These are phyloP conservation scores for Bombardia bombarda DNA, from an alignment of 495 filamentous ascomycete species.

Conservation along the genomic window DNA sequence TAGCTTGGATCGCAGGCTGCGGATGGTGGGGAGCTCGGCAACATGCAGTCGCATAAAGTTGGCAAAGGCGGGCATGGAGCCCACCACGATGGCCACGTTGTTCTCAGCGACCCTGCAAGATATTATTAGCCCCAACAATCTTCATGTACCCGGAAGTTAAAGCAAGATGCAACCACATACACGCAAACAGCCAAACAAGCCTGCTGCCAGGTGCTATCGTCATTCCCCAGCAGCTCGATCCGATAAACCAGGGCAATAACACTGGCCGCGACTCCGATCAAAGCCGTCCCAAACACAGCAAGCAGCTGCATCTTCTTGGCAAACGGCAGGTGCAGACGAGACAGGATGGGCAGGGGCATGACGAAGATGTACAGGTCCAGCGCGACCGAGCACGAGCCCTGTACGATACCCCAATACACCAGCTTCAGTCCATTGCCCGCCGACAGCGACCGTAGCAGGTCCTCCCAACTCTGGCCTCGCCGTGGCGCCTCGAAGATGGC, in stretches of 20 bases:
- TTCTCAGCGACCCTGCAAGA: conserved; percentile 4
- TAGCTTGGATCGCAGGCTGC: not conserved
- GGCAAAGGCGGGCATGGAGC: conserved; percentile 18
- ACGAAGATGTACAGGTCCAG: conserved; percentile 12
- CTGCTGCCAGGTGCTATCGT: not conserved
- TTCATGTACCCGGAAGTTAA: too few species aligned
- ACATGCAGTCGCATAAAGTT: not conserved
- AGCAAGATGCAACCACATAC: not conserved
- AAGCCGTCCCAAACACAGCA: conserved; percentile 4
- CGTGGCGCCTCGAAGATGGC: conserved; percentile 3
- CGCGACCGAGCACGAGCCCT: not conserved
- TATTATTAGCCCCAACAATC: too few species aligned
- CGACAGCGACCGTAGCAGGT: not conserved
- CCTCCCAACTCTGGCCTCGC: conserved; percentile 8
- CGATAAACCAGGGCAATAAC: conserved; percentile 3
- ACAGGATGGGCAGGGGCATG: conserved; percentile 7
- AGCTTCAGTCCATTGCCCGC: not conserved
- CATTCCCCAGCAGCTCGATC: not conserved
- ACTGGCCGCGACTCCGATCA: conserved; percentile 4
- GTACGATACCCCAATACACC: not conserved
- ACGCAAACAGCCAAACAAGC: not conserved
- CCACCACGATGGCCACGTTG: conserved; percentile 6
- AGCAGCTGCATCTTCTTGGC: not conserved
- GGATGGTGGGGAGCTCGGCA: not conserved
- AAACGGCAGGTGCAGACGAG: not conserved